Base-by-base conservation (phyloP, 352 stramenopile genomes). In the Phytophthora europaea region DNA sequence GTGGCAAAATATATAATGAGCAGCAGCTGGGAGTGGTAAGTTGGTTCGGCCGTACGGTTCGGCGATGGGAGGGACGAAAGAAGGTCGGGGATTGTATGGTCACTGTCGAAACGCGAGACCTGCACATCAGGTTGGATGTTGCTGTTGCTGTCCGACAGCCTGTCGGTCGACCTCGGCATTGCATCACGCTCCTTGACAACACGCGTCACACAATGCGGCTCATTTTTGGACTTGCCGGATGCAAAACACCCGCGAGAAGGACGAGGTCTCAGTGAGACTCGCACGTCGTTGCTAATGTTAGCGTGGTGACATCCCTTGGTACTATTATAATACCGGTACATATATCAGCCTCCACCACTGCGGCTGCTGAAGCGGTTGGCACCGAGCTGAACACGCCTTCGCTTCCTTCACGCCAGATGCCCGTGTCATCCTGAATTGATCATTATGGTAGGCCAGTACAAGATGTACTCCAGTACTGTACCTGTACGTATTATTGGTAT, bases 1-100 rank as follows among this genome's bases (percentile, higher is more conserved):
- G 8, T 10, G 34, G 64, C 13, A 63, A 73, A 73, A 69, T 73
- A 54, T 58, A 31, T 65, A 57, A 43, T 75, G 67, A 75, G 45
- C 53, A 38, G 34, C 23, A 50, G 50, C 43, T 62, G 28, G 16
- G 43, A 20, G 53, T 12, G 54, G 51, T 61, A 61, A 59, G 15
- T 56, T 72, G n/a, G 38, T 40, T 59, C 52, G 31, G 34, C 65
- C 36, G 56, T 61, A 60, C 48, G 36, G 65, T 54, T 65, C 18
- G 45, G 38, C 33, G 26, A 60, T 31, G 53, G 38, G 43, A 60
- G 22, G 31, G 34, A 51, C 51, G 34, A 65, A 53, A 20, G 61
- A 59, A 67, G 38, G 58, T 50, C 20, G 59, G 34, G 40, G 51
- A 65, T 67, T 75, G 61, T 54, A 65, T 70, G 61, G 67, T 61